These are phyloP conservation scores for Papiliotrema flavescens DNA, from an alignment of 1,284 basidiomycete species.

Conservation along the genomic window DNA sequence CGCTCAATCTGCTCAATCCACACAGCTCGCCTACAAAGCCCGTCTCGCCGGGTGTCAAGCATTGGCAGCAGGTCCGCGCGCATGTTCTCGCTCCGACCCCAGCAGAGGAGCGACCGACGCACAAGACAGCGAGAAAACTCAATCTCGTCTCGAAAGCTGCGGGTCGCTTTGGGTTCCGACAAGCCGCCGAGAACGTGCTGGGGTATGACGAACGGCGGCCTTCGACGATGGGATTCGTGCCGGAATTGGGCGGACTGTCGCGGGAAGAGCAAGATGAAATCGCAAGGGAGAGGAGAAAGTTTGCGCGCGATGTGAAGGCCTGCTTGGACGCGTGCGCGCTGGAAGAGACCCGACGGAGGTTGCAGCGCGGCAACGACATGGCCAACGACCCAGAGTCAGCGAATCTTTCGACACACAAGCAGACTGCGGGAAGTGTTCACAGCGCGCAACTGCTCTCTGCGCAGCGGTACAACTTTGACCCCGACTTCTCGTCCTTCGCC, in stretches of 20 bases:
- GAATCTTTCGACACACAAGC: slow-evolving; percentile 4
- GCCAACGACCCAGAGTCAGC: not conserved
- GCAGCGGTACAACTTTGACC: slow-evolving; percentile 18
- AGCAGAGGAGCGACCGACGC: slow-evolving; percentile 17
- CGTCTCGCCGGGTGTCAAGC: slow-evolving; percentile 36
- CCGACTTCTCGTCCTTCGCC: slow-evolving; percentile 37
- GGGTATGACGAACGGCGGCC: slow-evolving; percentile 29
- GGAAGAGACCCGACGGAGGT: slow-evolving; percentile 34
- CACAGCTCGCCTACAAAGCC: slow-evolving; percentile 18
- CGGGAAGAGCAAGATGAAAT: slow-evolving; percentile 37
- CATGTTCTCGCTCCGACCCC: slow-evolving; percentile 37
- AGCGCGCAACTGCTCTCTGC: slow-evolving; percentile 11
- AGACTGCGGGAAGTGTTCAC: slow-evolving; percentile 13
- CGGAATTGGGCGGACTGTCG: slow-evolving; percentile 20
- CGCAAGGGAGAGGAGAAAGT: slow-evolving; percentile 34
- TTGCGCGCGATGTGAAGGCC: slow-evolving; percentile 37
- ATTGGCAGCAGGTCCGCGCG: slow-evolving; percentile 43
- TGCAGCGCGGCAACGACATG: slow-evolving; percentile 9
- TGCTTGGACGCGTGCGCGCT: slow-evolving; percentile 38
- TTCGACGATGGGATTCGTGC: slow-evolving; percentile 16
- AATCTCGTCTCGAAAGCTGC: slow-evolving; percentile 39
- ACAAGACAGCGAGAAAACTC: slow-evolving; percentile 15
- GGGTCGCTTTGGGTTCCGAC: slow-evolving; percentile 35
- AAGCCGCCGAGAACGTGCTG: slow-evolving; percentile 38
- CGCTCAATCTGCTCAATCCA: slow-evolving; percentile 16